Evolutionary conservation across 495 filamentous ascomycete species (phyloP).

Genomic region (Aspergillus mulundensis): DNA sequence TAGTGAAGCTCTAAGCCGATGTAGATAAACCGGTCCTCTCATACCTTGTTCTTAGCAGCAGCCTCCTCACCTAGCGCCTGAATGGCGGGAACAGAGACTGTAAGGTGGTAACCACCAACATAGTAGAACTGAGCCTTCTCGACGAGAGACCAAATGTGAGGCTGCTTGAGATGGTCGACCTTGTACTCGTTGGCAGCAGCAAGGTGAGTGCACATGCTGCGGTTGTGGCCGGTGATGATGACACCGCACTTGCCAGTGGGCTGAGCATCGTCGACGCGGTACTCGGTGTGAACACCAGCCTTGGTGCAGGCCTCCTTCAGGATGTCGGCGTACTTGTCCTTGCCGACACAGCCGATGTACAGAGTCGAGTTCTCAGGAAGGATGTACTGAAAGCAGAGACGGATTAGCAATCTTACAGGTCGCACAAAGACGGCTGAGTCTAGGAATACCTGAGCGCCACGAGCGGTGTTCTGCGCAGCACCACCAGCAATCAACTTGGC

Average conservation of each 20-base stretch:
- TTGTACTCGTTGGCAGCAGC: conserved; percentile 96
- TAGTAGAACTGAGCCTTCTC: conserved; percentile 86
- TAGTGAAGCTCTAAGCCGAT: background rate
- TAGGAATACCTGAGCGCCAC: conserved; percentile 71
- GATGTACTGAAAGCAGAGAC: conserved; percentile 60
- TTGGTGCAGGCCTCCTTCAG: conserved; percentile 74
- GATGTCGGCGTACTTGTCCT: conserved; percentile 85
- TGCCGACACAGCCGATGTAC: conserved; percentile 89
- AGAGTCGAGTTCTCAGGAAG: conserved; percentile 80
- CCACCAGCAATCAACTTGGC: conserved; percentile 95
- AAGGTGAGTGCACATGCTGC: conserved; percentile 91
- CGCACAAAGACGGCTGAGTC: background rate
- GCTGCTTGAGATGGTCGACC: conserved; percentile 85
- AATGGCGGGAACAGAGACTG: conserved; percentile 86
- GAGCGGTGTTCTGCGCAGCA: conserved; percentile 96
- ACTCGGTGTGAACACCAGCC: conserved; percentile 86
- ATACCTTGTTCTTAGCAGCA: conserved; percentile 75
- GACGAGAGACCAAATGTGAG: conserved; percentile 85
- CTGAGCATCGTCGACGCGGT: conserved; percentile 75
- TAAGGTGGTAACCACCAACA: conserved; percentile 86
- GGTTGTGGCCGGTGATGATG: conserved; percentile 91
- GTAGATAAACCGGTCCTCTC: background rate
- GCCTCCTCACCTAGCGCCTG: conserved; percentile 87
- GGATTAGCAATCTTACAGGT: background rate
- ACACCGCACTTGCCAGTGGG: conserved; percentile 94